Evolutionary conservation across 2,329 filamentous ascomycete genomes (phyloP).

Genomic region (Lomentospora prolificans): DNA sequence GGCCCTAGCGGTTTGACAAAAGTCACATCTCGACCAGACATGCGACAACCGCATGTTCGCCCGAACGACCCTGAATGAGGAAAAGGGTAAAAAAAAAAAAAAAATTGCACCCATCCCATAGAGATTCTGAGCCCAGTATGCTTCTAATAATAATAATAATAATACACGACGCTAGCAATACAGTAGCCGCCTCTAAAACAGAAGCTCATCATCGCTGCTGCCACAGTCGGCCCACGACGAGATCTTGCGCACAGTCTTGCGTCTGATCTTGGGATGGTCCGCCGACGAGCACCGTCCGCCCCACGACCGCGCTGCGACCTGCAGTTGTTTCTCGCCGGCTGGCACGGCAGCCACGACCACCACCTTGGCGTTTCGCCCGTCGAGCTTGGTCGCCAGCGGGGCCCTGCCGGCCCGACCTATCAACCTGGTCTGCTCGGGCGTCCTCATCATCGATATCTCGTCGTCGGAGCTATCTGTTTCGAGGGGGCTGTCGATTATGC

Average conservation of each 20-base stretch:
- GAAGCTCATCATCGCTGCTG: conserved; percentile 6
- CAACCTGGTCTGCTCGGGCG: too few species aligned
- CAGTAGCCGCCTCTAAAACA: neutral
- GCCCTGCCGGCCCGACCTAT: neutral
- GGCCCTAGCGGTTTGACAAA: too few species aligned
- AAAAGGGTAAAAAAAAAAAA: neutral
- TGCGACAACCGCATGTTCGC: too few species aligned
- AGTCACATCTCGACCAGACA: too few species aligned
- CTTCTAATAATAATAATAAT: too few species aligned
- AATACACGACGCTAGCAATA: neutral
- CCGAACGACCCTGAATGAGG: neutral
- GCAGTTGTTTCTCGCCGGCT: neutral
- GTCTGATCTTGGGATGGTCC: neutral
- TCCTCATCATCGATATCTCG: neutral
- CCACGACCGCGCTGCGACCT: neutral
- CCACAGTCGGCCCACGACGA: conserved; percentile 2
- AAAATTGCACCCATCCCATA: too few species aligned
- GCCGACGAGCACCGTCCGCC: neutral
- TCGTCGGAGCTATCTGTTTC: neutral
- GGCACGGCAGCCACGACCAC: neutral
- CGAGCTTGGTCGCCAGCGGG: neutral
- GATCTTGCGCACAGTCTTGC: conserved; percentile 6
- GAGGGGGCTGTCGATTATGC: neutral
- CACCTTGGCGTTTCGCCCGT: neutral
- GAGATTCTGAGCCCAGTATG: too few species aligned